Evolutionary conservation across 2,329 filamentous ascomycete species (phyloP).

Genomic region (Fusarium drepaniforme): DNA sequence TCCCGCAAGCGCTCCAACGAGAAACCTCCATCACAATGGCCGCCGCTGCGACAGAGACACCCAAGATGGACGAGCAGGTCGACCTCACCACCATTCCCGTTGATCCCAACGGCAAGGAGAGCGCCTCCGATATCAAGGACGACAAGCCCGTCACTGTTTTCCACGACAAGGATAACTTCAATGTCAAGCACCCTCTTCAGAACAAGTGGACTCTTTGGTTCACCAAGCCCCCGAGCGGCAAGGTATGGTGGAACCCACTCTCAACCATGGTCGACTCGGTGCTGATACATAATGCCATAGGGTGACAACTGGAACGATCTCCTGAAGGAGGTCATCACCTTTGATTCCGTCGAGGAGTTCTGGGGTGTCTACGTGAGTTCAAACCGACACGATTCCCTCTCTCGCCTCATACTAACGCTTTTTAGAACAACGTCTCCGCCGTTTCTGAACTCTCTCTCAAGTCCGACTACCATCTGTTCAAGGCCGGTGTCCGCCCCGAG

Average conservation of each 20-base stretch:
- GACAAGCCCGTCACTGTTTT: slow-evolving; percentile 90
- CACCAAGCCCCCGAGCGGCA: slow-evolving; percentile 96
- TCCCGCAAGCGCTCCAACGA: slow-evolving; percentile 12
- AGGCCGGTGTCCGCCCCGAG: slow-evolving; percentile 94
- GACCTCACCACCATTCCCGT: slow-evolving; percentile 77
- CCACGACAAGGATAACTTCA: slow-evolving; percentile 99
- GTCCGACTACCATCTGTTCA: slow-evolving; percentile 99
- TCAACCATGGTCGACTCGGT: not conserved
- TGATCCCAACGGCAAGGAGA: slow-evolving; percentile 70
- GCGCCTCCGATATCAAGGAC: slow-evolving; percentile 62
- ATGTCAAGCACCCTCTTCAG: slow-evolving; percentile 98
- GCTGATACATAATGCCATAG: slow-evolving; percentile 59
- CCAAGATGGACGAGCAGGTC: slow-evolving; percentile 66
- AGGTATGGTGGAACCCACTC: slow-evolving; percentile 67
- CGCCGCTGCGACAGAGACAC: slow-evolving; percentile 47
- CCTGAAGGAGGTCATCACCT: slow-evolving; percentile 98
- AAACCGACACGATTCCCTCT: not conserved
- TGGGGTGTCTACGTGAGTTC: slow-evolving; percentile 96
- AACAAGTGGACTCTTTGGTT: slow-evolving; percentile 99
- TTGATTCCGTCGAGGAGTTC: slow-evolving; percentile 99
- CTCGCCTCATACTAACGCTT: slow-evolving; percentile 16
- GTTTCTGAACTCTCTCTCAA: slow-evolving; percentile 96
- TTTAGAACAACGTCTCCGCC: slow-evolving; percentile 96
- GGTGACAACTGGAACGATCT: slow-evolving; percentile 99
- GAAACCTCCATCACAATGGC: slow-evolving; percentile 49